Conservation (phyloP, 306 rosid genomes). For the Malus asiatica region DNA sequence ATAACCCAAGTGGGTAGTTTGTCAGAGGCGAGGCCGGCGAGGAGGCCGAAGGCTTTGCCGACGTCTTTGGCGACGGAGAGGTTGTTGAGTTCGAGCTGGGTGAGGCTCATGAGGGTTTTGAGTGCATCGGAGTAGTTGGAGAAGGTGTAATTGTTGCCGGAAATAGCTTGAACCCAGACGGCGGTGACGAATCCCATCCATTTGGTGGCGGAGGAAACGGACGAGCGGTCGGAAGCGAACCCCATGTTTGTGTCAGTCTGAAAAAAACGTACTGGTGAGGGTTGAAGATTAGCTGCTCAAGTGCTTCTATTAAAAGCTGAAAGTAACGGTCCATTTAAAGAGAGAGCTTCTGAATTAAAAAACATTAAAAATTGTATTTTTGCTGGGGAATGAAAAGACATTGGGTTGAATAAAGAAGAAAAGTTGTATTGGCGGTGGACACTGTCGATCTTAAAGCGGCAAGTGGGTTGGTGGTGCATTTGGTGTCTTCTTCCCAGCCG, state of each 20-base stretch:
- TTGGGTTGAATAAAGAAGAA: not conserved
- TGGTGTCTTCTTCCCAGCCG: too few species aligned
- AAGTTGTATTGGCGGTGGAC: not conserved
- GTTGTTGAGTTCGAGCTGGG: constrained; percentile 65
- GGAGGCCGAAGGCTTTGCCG: constrained; percentile 80
- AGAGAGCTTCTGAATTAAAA: not conserved
- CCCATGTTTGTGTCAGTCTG: constrained; percentile 34
- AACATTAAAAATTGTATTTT: not conserved
- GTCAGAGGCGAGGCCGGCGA: constrained; percentile 78
- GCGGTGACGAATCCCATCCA: constrained; percentile 84
- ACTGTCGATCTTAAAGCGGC: not conserved
- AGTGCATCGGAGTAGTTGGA: constrained; percentile 81
- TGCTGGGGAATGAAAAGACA: too few species aligned
- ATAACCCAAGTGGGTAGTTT: constrained; percentile 60
- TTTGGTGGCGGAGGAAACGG: constrained; percentile 36
- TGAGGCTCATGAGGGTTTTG: constrained; percentile 74
- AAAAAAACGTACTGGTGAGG: not conserved
- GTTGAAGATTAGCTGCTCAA: not conserved
- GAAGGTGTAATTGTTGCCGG: constrained; percentile 96
- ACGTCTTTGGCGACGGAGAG: constrained; percentile 82
- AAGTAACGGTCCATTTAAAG: not conserved
- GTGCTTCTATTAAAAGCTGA: not conserved
- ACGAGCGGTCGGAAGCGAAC: constrained; percentile 1
- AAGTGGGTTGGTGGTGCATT: not conserved
- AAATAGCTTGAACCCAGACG: constrained; percentile 82